A percentile compares a stretch with the other conserved stretches of the same genome.
These are phyloP conservation scores for Pelargonium cotyledonis DNA, from an alignment of 441 rosid species.

Conservation along the genomic window DNA sequence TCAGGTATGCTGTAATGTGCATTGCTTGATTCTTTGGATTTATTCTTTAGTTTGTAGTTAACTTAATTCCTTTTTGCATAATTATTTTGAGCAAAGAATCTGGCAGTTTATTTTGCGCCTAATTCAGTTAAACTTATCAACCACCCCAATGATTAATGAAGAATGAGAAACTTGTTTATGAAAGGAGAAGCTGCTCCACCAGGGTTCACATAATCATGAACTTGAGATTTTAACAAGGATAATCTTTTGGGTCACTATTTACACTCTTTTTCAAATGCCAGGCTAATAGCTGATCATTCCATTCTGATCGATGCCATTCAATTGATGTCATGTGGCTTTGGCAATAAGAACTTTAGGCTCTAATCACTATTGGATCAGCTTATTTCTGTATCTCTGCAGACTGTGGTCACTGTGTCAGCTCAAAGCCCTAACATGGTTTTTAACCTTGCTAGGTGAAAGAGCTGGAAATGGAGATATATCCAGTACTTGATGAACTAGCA, in stretches of 20 bases:
- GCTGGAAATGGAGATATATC: slow-evolving; percentile 81
- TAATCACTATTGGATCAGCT: background rate
- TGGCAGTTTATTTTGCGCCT: background rate
- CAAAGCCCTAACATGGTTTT: slow-evolving; percentile 10
- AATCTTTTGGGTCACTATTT: slow-evolving; percentile 4
- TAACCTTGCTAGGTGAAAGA: slow-evolving; percentile 62
- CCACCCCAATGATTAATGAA: background rate
- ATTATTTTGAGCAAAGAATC: slow-evolving; percentile 5
- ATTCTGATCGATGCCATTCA: background rate
- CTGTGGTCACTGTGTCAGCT: background rate
- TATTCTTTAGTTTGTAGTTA: background rate
- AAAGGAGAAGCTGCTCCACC: background rate
- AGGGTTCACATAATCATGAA: background rate
- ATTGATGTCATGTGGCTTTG: too few species aligned
- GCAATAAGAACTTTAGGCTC: too few species aligned
- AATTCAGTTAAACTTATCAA: background rate
- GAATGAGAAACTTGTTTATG: slow-evolving; percentile 10
- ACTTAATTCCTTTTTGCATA: background rate
- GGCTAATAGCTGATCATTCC: background rate
- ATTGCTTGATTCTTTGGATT: slow-evolving; percentile 3
- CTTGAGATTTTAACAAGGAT: background rate
- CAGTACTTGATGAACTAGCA: slow-evolving; percentile 83
- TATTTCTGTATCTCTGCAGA: too few species aligned
- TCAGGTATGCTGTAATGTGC: slow-evolving; percentile 49
- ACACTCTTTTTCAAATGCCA: background rate